phyloP scores from a whole-genome alignment of 106 monocot genomes.

The Dioscorea zingiberensis region DNA sequence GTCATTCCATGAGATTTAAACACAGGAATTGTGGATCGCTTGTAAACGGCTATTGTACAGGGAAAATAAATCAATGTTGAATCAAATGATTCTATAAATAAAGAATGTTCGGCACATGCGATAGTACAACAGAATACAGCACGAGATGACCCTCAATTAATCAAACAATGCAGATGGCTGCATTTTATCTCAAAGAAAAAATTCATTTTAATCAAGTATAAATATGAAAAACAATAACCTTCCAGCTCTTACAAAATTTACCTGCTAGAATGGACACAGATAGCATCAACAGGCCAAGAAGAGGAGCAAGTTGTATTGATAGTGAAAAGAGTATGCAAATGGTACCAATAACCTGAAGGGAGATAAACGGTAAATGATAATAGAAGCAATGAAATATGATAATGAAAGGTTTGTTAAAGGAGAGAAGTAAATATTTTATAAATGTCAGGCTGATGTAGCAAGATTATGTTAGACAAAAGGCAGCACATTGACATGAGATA shows the following conservation, averaged over 20 bases:
- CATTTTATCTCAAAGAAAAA: too few relatives aligned
- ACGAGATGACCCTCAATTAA: too few relatives aligned
- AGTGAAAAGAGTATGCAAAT: conserved; percentile 84
- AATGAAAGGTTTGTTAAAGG: background rate
- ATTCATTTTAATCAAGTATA: too few relatives aligned
- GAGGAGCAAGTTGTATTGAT: conserved; percentile 83
- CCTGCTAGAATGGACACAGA: conserved; percentile 89
- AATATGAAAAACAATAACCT: too few relatives aligned
- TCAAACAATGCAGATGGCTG: too few relatives aligned
- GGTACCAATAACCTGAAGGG: conserved; percentile 76
- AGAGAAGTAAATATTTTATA: background rate
- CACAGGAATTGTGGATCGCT: conserved; percentile 82
- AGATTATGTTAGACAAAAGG: too few relatives aligned
- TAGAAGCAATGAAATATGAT: background rate
- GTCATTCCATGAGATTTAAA: conserved; percentile 83
- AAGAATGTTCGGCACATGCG: too few relatives aligned
- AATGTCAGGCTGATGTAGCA: background rate
- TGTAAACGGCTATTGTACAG: conserved; percentile 63
- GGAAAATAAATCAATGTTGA: conserved; percentile 1
- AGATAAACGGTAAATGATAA: background rate
- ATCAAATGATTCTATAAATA: background rate
- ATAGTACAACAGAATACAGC: too few relatives aligned
- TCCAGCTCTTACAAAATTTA: conserved; percentile 11
- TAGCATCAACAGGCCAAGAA: conserved; percentile 80
- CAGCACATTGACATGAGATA: too few relatives aligned